Evolutionary conservation across 1,139 yeast species (phyloP).

Genomic region (Kodamaea sp.): DNA sequence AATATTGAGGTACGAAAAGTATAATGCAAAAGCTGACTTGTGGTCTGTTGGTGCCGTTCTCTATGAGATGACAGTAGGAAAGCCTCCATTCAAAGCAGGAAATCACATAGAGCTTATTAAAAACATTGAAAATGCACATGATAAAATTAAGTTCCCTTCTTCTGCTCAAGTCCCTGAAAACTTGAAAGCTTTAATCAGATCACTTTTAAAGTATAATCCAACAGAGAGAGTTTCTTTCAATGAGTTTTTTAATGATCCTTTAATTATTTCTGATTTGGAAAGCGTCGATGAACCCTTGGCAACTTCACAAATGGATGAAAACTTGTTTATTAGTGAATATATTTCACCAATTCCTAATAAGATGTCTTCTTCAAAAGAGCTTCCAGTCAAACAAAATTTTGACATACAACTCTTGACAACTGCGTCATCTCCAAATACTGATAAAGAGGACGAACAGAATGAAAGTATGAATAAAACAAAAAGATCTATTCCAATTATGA

Average conservation of each 20-base stretch:
- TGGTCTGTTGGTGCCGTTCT: constrained; percentile 98
- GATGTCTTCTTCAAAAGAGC: constrained; percentile 11
- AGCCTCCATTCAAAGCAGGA: constrained; percentile 90
- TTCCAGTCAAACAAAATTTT: constrained; percentile 5
- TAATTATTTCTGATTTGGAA: constrained; percentile 45
- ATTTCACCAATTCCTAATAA: constrained; percentile 35
- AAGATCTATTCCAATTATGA: neutral
- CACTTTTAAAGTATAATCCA: constrained; percentile 78
- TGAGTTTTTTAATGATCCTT: constrained; percentile 74
- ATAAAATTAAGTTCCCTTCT: constrained; percentile 70
- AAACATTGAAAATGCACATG: constrained; percentile 79
- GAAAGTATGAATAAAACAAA: neutral
- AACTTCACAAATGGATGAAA: constrained; percentile 67
- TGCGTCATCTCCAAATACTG: constrained; percentile 2
- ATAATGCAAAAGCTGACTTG: constrained; percentile 93
- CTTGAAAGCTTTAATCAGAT: constrained; percentile 65
- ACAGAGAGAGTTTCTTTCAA: constrained; percentile 81
- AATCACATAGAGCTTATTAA: constrained; percentile 86
- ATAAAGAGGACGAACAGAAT: neutral
- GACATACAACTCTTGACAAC: constrained; percentile 4
- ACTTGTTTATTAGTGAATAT: constrained; percentile 81
- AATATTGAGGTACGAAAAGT: constrained; percentile 87
- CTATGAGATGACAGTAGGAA: constrained; percentile 92
- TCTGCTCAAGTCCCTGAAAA: constrained; percentile 58
- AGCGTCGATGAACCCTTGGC: constrained; percentile 58